Conservation (phyloP, 2,329 filamentous ascomycete species). For the Colletotrichum tabaci region DNA sequence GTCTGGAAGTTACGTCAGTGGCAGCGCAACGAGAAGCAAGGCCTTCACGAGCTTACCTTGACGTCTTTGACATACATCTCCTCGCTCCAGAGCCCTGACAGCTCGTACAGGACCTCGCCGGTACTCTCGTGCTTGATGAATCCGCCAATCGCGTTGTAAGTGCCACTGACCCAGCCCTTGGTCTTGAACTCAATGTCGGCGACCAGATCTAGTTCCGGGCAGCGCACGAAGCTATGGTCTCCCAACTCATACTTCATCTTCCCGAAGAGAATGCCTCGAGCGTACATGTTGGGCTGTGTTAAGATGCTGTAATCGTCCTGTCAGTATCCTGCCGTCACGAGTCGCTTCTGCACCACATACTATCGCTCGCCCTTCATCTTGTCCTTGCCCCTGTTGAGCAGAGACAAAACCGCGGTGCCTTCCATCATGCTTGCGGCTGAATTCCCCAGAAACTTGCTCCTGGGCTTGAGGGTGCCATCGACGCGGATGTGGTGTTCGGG, state of each 20-base stretch:
- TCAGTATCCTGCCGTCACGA: constrained; percentile 37
- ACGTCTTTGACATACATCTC: constrained; percentile 94
- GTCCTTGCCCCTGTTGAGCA: constrained; percentile 82
- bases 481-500: constrained; percentile 95
- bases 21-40: not conserved
- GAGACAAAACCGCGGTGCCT: constrained; percentile 87
- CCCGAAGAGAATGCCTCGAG: constrained; percentile 94
- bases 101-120: constrained; percentile 89
- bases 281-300: constrained; percentile 99
- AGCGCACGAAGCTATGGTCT: constrained; percentile 93
- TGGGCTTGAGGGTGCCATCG: constrained; percentile 93
- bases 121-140: constrained; percentile 90
- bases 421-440: constrained; percentile 99
- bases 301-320: constrained; percentile 74
- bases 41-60: constrained; percentile 66
- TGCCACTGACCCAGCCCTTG: constrained; percentile 96
- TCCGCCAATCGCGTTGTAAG: constrained; percentile 96
- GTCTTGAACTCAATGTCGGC: constrained; percentile 99
- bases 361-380: constrained; percentile 84
- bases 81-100: constrained; percentile 93
- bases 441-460: constrained; percentile 96
- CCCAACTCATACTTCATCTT: constrained; percentile 99
- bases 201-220: constrained; percentile 87
- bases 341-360: constrained; percentile 64
- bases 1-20: constrained; percentile 69